Conservation (phyloP, 495 filamentous ascomycete genomes). For the Talaromyces wortmannii region DNA sequence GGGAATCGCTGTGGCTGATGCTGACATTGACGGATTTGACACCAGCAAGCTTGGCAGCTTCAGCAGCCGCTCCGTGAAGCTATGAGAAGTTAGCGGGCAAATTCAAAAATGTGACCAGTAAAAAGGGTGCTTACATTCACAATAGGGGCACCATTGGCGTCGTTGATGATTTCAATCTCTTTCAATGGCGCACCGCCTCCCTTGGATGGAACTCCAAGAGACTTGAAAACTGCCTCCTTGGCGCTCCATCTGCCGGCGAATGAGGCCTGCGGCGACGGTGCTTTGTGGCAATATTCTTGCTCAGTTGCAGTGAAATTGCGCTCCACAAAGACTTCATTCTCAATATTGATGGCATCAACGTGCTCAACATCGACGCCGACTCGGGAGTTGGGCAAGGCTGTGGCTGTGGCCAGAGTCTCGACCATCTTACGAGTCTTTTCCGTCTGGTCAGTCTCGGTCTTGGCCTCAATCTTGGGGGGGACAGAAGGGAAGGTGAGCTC, state of each 20-base stretch:
- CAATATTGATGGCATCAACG: slow-evolving; percentile 75
- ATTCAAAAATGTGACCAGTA: background rate
- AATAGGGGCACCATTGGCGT: slow-evolving; percentile 72
- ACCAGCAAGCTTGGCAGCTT: slow-evolving; percentile 73
- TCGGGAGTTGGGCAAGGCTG: slow-evolving; percentile 66
- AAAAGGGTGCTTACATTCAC: slow-evolving; percentile 64
- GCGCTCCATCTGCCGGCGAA: slow-evolving; percentile 94
- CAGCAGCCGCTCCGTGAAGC: slow-evolving; percentile 79
- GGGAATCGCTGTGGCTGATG: slow-evolving; percentile 87
- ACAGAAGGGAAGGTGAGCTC: slow-evolving; percentile 63
- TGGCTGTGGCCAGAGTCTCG: slow-evolving; percentile 68
- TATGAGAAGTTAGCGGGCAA: slow-evolving; percentile 29
- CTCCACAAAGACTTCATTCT: slow-evolving; percentile 89
- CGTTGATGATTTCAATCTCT: slow-evolving; percentile 86
- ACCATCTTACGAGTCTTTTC: slow-evolving; percentile 69
- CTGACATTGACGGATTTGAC: slow-evolving; percentile 84
- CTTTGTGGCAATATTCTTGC: slow-evolving; percentile 76
- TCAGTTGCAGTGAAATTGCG: slow-evolving; percentile 87
- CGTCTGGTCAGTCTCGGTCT: slow-evolving; percentile 28
- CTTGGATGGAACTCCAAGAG: slow-evolving; percentile 77
- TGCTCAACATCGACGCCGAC: slow-evolving; percentile 91
- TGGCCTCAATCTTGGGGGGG: slow-evolving; percentile 48
- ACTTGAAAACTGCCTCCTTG: slow-evolving; percentile 98
- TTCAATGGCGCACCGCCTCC: slow-evolving; percentile 85
- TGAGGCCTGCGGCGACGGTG: slow-evolving; percentile 67